Percentiles rank a stretch among this genome's conserved stretches.
Conservation (phyloP, 139 green algal species). For the Astrephomene gubernaculifera region DNA sequence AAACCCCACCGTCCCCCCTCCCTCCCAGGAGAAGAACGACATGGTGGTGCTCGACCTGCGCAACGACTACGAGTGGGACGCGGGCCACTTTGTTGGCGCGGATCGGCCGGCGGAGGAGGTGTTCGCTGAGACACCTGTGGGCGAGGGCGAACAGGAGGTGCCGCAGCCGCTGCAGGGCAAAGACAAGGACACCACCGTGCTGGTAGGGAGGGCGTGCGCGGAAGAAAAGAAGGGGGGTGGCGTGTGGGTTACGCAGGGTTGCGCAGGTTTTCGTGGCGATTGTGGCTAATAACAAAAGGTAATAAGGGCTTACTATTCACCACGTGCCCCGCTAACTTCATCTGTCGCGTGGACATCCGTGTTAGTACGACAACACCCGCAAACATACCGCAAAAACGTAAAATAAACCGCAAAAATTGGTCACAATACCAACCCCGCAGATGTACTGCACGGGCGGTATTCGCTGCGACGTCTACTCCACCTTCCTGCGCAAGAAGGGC, state of each 20-base stretch:
- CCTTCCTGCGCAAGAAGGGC: conserved; percentile 86
- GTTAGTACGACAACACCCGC: no score
- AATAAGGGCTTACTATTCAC: no score
- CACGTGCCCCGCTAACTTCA: no score
- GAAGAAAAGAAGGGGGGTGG: no score
- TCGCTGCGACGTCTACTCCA: conserved; percentile 98
- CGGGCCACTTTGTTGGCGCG: conserved; percentile 95
- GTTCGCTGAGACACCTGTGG: conserved; percentile 91
- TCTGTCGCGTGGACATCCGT: no score
- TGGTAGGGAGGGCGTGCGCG: no score
- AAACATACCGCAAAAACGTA: no score
- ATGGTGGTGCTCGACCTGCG: conserved; percentile 94
- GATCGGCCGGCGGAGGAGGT: conserved; percentile 79
- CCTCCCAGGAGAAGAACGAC: conserved; percentile 43
- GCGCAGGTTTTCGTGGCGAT: not conserved
- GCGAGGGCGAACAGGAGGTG: conserved; percentile 54
- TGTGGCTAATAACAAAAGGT: no score
- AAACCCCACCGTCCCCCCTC: no score
- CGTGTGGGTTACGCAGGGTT: no score
- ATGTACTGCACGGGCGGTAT: conserved; percentile 99
- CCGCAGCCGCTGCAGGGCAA: conserved; percentile 67
- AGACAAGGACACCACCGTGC: conserved; percentile 81
- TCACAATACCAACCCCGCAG: conserved; percentile 57
- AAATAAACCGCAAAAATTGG: no score
- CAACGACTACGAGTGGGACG: conserved; percentile 99